Percentiles rank a stretch among this genome's conserved stretches.
These are phyloP conservation scores for Sclerospora graminicola DNA, from an alignment of 352 stramenopile species.

Conservation along the genomic window DNA sequence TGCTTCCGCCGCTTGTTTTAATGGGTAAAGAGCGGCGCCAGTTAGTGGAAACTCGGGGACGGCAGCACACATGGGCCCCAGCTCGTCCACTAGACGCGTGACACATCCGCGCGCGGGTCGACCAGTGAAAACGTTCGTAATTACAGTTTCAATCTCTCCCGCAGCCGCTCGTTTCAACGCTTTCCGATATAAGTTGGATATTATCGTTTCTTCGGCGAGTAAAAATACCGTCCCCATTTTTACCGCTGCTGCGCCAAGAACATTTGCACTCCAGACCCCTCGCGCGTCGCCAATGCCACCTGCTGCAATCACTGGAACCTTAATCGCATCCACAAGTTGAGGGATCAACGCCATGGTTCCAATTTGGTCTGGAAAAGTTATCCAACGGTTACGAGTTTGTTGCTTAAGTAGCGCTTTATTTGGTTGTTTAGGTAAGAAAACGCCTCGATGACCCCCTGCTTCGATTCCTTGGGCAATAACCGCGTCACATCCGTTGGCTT, in stretches of 20 bases:
- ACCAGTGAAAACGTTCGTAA: conserved; percentile 30
- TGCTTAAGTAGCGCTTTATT: no score
- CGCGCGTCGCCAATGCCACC: conserved; percentile 44
- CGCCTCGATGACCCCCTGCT: conserved; percentile 41
- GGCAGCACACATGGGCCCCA: conserved; percentile 18
- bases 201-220: conserved; percentile 31
- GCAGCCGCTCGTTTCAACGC: conserved; percentile 4
- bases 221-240: conserved; percentile 59
- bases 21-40: conserved; percentile 8
- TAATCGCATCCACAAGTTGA: conserved; percentile 25
- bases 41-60: conserved; percentile 15
- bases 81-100: conserved; percentile 25
- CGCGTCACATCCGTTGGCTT: conserved; percentile 27
- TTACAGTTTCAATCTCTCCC: conserved; percentile 22
- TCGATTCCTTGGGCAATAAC: conserved; percentile 50
- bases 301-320: conserved; percentile 42
- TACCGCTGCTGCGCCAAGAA: conserved; percentile 38
- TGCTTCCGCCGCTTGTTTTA: conserved; percentile 3
- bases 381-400: conserved; percentile 12
- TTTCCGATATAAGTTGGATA: conserved; percentile 14
- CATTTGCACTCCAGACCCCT: conserved; percentile 26
- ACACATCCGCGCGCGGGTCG: conserved; percentile 35
- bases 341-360: conserved; percentile 42
- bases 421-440: conserved; percentile 23
- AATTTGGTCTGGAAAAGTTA: conserved; percentile 19